Percentiles rank a stretch among this genome's conserved stretches.
Conservation (phyloP, 805 yeast species). For the Scheffersomyces ergatensis region DNA sequence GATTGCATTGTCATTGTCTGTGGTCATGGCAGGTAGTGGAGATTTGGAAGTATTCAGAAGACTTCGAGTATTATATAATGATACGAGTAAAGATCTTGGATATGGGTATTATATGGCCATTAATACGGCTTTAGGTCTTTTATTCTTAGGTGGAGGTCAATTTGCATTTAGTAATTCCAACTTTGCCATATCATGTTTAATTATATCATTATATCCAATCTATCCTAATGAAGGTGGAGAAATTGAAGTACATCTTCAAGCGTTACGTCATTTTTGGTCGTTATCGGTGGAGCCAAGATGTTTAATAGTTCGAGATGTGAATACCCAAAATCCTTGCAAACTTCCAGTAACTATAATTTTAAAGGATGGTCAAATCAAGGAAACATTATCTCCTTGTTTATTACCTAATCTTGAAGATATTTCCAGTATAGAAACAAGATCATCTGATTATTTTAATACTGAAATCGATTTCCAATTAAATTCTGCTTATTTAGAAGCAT, state of each 20-base stretch:
- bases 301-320: constrained; percentile 70
- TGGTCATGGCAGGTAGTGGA: constrained; percentile 89
- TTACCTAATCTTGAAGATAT: constrained; percentile 60
- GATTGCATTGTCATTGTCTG: constrained; percentile 60
- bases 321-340: constrained; percentile 53
- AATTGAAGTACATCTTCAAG: constrained; percentile 71
- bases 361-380: constrained; percentile 33
- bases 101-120: constrained; percentile 77
- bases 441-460: constrained; percentile 55
- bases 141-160: constrained; percentile 92
- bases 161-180: constrained; percentile 68
- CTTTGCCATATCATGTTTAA: constrained; percentile 64
- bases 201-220: constrained; percentile 76
- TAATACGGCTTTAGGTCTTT: constrained; percentile 80
- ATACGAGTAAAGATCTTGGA: constrained; percentile 41
- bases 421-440: constrained; percentile 41
- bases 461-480: constrained; percentile 40
- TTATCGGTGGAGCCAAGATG: constrained; percentile 79
- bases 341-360: constrained; percentile 39
- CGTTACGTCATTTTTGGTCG: constrained; percentile 88
- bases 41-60: constrained; percentile 77
- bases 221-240: constrained; percentile 47
- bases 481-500: constrained; percentile 40
- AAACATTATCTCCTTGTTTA: constrained; percentile 59
- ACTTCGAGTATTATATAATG: constrained; percentile 65